phyloP scores from a whole-genome alignment of 2,329 filamentous ascomycete species.

The Stachybotrys echinatus region DNA sequence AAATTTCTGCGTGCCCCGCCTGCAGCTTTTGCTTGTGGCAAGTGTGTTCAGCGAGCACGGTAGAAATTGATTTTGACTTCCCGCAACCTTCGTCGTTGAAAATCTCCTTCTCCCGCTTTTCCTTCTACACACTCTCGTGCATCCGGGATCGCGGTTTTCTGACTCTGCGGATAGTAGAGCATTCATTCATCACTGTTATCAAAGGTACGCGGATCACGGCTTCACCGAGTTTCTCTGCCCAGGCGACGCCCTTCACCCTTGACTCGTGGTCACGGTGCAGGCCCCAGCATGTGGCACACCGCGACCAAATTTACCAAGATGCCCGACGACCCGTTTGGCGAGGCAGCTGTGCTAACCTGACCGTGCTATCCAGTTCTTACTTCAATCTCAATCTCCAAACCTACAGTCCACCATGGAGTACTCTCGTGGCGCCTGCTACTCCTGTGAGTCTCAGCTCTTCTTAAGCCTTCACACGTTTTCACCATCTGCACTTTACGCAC shows the following conservation, averaged over 20 bases:
- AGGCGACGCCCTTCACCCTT: not conserved
- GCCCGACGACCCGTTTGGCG: not conserved
- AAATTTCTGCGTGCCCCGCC: not conserved
- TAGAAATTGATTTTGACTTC: not conserved
- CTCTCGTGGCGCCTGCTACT: constrained; percentile 45
- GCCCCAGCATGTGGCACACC: too few relatives aligned
- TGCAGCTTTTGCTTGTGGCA: not conserved
- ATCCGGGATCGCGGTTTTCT: not conserved
- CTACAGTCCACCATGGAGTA: constrained; percentile 39
- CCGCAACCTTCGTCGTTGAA: not conserved
- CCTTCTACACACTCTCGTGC: not conserved
- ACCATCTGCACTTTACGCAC: not conserved
- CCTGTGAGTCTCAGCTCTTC: constrained; percentile 33
- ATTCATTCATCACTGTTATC: not conserved
- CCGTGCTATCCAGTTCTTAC: not conserved
- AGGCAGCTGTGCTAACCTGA: not conserved
- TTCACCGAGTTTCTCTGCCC: not conserved
- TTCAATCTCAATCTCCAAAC: not conserved
- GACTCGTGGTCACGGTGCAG: not conserved
- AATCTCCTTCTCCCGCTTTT: not conserved
- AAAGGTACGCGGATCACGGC: not conserved
- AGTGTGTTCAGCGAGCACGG: not conserved
- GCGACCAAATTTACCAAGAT: not conserved
- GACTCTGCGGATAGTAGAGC: not conserved
- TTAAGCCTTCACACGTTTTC: not conserved